Evolutionary conservation across 768 basidiomycete species (phyloP), one percentile per base, ranked within the genome.

Genomic region (Neoboletus magnificus): DNA sequence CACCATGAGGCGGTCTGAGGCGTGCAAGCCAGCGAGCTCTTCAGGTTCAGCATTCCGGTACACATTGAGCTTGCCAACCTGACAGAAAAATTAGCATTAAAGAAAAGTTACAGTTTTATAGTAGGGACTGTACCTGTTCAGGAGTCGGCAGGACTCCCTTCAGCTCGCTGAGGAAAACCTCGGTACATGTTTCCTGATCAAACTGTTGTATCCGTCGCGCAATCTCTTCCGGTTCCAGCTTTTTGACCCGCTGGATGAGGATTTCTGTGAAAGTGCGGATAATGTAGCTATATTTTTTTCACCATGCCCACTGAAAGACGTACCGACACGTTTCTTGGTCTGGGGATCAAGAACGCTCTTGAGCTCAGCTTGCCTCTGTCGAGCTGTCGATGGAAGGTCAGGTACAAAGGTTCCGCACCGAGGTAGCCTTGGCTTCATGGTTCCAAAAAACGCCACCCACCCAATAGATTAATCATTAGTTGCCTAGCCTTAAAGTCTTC

Each of bases 401-500:
- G 59, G 23, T 20, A 50, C 23, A 37, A 44, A 29, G 1, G 37
- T 47, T 30, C 35, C 10, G 18, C 7, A 5, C 53, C 40, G 41
- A 52, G 52, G 35, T 37, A 40, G n/a, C 12, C 36, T 41, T 29
- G 25, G 29, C 43, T 27, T 20, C 16, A 22, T 23, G 37, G 23
- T 56, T 48, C 35, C 20, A n/a, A 46, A 45, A 56, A 59, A n/a
- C 13, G 41, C 37, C 59, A 55, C 64, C 57, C 67, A 92, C 93
- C 89, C 77, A 97, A 84, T 12, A 94, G 74, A 66, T 92, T 93
- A 56, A 91, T 89, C 54, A 96, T 93, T 46, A 95, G 78, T 69
- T 97, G 92, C 72, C 94, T 94, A 18, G 94, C 94, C 67, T 94
- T 93, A 77, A 99, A 99, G 68, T 94, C 94, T 66, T 96, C 89